Base-by-base conservation (phyloP, 2,329 filamentous ascomycete genomes). In the Apiospora rasikravindrae region DNA sequence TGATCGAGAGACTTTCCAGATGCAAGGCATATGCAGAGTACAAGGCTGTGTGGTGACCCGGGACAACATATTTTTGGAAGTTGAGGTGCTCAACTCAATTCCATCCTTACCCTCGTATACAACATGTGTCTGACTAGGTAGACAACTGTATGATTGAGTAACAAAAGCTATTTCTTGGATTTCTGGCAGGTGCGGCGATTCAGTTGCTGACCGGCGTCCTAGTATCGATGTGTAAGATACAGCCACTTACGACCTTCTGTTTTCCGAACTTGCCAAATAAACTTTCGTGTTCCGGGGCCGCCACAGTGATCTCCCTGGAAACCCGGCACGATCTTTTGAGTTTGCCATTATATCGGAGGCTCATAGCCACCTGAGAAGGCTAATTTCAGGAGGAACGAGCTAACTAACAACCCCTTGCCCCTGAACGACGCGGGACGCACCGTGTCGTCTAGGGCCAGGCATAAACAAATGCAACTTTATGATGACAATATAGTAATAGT, bases 351-450 rank as follows among this genome's bases (percentile, higher is more conserved):
- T n/a, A 40, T 8, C 33, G 19, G 57, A n/a, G 10, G 57, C 29
- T 24, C 19, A 40, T 5, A 37, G 16, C 33, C 57, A 64, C 57
- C 57, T 64, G 57, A 40, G 57, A 64, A 64, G 19, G 19, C 33
- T 64, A 64, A 64, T 40, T 64, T 40, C 57, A 64, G 57, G 22
- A 64, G 33, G 57, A 64, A 40, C 22, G 29, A 24, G n/a, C 57
- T 40, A 61, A 33, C 26, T 24, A 57, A 33, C 19, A 37, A 40
- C 19, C 33, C 22, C 22, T 40, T 64, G 33, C 57, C 22, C 57
- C 57, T 61, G 57, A 64, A 24, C 22, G 8, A 11, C 19, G 40
- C 57, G 57, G 57, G 8, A 64, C 57, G 57, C 33, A 33, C 57
- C 57, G 57, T n/a, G n/a, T 64, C 16, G 19, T 10, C 19, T 7